phyloP scores from a whole-genome alignment of 495 filamentous ascomycete species.

The Xylaria telfairii region DNA sequence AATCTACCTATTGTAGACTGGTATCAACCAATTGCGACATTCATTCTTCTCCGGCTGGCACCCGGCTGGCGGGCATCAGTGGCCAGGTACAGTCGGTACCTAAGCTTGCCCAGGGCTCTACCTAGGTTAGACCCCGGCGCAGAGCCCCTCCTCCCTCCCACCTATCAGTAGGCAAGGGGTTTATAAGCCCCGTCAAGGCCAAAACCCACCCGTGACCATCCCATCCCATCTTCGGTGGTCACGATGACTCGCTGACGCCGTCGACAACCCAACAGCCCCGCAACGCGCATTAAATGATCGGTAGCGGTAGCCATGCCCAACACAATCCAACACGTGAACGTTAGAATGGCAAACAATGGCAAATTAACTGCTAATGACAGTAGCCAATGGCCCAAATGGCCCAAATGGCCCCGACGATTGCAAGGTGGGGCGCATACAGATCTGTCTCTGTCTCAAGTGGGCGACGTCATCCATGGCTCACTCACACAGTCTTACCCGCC shows the following conservation, averaged over 20 bases:
- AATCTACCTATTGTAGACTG: background rate
- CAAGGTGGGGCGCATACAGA: too few species aligned
- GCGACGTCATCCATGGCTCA: constrained; percentile 14
- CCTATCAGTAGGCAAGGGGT: background rate
- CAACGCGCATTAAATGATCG: background rate
- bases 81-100: background rate
- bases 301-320: constrained; percentile 14
- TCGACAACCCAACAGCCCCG: constrained; percentile 1
- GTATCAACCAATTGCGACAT: background rate
- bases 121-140: too few species aligned
- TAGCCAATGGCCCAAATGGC: background rate
- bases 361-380: background rate
- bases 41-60: background rate
- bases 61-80: background rate
- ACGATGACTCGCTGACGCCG: constrained; percentile 16
- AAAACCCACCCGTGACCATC: background rate
- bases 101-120: background rate
- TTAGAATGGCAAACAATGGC: constrained; percentile 8
- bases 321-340: constrained; percentile 3
- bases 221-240: background rate
- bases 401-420: background rate
- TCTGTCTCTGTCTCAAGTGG: background rate
- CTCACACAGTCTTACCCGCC: background rate
- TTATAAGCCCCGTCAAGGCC: background rate
- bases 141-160: background rate